Evolutionary conservation across 176 grass and related monocot genomes (phyloP).

Genomic region (Ampelocalamus luodianensis): DNA sequence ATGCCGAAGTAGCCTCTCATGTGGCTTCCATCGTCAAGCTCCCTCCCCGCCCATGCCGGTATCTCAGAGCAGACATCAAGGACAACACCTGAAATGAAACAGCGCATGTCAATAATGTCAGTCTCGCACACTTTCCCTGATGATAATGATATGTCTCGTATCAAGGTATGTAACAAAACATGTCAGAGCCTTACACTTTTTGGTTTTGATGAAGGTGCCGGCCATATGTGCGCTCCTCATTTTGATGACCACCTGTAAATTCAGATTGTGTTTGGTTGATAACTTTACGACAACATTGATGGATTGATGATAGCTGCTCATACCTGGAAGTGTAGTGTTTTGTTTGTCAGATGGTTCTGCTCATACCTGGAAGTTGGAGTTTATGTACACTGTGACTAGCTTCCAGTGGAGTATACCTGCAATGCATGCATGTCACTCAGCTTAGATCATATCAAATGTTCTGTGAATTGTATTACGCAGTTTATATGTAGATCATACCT

Average conservation of each 20-base stretch:
- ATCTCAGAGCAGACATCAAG: constrained; percentile 68
- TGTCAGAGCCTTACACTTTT: constrained; percentile 66
- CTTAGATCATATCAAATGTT: neutral
- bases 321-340: neutral
- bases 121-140: too few relatives aligned
- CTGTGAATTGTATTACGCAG: neutral
- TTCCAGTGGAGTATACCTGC: constrained; percentile 94
- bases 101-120: neutral
- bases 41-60: constrained; percentile 80
- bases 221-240: constrained; percentile 95
- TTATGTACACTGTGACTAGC: constrained; percentile 72
- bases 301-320: neutral
- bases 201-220: constrained; percentile 87
- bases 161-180: neutral
- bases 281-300: neutral
- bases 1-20: constrained; percentile 83
- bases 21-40: constrained; percentile 61
- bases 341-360: neutral
- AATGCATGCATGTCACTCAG: neutral
- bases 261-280: neutral
- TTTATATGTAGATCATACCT: constrained; percentile 31
- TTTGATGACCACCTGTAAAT: constrained; percentile 69
- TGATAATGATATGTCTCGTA: neutral
- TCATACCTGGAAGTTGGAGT: constrained; percentile 71
- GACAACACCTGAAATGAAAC: constrained; percentile 59